Evolutionary conservation across 305 asterid species (phyloP), one percentile per base, ranked within the genome.

Genomic region (Salvia sclarea): DNA sequence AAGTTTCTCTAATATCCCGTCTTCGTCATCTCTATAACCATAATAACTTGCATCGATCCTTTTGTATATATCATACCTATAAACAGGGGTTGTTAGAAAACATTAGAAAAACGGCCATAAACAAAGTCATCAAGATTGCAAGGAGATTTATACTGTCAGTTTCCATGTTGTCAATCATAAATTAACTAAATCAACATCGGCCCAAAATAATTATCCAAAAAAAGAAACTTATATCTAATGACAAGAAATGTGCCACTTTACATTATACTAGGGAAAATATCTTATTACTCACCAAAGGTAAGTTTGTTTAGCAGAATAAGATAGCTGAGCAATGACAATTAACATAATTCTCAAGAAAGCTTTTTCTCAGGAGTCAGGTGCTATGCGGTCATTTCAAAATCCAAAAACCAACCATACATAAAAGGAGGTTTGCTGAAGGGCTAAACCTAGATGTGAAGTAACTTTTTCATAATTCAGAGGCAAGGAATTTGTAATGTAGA

Each of bases 11-110:
- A 91, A 70, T 71, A 94, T 81, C 30, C 96, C 99, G 73, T 91
- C 99, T 83, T 94, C 98, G 31, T 89, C 99, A 79, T 91, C 99
- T 64, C 99, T 82, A 69, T 89, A 94, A 30, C 99, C 98, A 17
- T 94, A 94, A 77, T 94, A 94, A 77, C 98, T 94, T 3, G 99
- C 96, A 73, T 87, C 98, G 14, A 94, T 94, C 80, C 99, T 85
- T 79, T 80, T 94, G 76, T 94, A 91, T 66, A 94, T 91, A 76
- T 94, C 99, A 72, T 94, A 94, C 92, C 97, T 94, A 67, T 74
- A 68, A 68, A 44, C 6, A 61, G 14, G 45, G 43, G n/a, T 11
- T 64, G 64, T 13, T 45, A 65, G 61, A 8, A 30, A 6, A 64
- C 59, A 64, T 66, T 22, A 74, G 66, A n/a, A 66, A 44, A 63